Percentiles rank a stretch among this genome's conserved stretches.
Evolutionary conservation across 106 monocot species (phyloP).

Genomic region (Dendrobium nobile): DNA sequence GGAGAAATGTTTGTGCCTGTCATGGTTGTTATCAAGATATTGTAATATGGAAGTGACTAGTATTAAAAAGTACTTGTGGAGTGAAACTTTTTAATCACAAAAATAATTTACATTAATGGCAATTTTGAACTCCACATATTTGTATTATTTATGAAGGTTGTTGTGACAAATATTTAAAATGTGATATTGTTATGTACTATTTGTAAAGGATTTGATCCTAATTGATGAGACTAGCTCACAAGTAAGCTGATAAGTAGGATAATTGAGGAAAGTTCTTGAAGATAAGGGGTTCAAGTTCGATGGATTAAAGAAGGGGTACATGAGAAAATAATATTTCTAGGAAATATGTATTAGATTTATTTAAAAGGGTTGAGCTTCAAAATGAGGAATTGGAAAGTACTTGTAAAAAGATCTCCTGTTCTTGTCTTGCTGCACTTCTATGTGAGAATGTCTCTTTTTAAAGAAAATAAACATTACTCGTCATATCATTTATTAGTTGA

Average conservation of each 20-base stretch:
- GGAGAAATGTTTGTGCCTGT: neutral
- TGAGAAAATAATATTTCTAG: too few relatives aligned
- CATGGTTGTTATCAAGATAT: neutral
- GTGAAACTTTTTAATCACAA: neutral
- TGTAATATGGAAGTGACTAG: neutral
- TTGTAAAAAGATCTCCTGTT: neutral
- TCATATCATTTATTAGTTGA: neutral
- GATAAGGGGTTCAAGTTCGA: too few relatives aligned
- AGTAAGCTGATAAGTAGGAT: too few relatives aligned
- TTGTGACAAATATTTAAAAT: neutral
- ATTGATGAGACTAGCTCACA: too few relatives aligned
- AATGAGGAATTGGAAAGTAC: too few relatives aligned
- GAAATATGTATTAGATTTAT: too few relatives aligned
- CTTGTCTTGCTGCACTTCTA: neutral
- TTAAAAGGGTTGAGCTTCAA: too few relatives aligned
- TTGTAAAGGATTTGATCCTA: neutral
- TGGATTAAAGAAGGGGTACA: too few relatives aligned
- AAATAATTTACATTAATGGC: neutral
- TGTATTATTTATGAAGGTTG: neutral
- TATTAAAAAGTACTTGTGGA: neutral
- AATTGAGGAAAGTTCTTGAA: too few relatives aligned
- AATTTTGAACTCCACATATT: neutral
- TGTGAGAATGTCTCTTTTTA: neutral
- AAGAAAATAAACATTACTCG: neutral
- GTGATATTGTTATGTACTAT: neutral